phyloP scores from a whole-genome alignment of 2,329 filamentous ascomycete genomes.

The Colletotrichum horii region DNA sequence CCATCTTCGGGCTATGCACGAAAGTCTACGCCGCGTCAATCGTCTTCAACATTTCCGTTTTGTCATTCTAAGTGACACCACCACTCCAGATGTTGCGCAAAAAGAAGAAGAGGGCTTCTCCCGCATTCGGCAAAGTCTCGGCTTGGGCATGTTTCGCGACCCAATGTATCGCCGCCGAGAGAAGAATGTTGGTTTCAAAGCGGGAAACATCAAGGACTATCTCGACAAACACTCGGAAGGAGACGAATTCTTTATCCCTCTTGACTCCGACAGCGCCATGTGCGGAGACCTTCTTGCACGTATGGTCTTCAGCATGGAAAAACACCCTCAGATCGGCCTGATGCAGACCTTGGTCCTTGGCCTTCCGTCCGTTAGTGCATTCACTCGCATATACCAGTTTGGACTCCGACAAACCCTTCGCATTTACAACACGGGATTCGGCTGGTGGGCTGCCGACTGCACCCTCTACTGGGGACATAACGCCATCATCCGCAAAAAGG shows the following conservation, averaged over 20 bases:
- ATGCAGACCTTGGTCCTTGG: neutral
- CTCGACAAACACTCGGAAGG: neutral
- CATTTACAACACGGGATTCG: neutral
- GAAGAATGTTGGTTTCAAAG: neutral
- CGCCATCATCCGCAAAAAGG: neutral
- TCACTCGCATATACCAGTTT: neutral
- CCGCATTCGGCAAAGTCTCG: neutral
- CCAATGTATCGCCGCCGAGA: neutral
- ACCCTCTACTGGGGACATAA: neutral
- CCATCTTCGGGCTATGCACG: neutral
- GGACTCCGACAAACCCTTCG: neutral
- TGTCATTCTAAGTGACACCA: neutral
- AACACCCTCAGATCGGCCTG: neutral
- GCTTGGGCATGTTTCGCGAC: neutral
- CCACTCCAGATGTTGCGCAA: neutral
- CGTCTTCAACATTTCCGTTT: neutral
- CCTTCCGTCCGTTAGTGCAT: neutral
- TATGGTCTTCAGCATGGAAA: neutral
- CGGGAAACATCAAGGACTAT: neutral
- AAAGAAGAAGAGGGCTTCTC: neutral
- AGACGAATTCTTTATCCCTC: accelerated
- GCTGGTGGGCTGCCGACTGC: neutral
- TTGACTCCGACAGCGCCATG: neutral
- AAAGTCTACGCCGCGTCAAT: neutral
- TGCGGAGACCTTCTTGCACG: neutral